Base-by-base conservation (phyloP, 768 basidiomycete genomes). In the Trametes coccinea region DNA sequence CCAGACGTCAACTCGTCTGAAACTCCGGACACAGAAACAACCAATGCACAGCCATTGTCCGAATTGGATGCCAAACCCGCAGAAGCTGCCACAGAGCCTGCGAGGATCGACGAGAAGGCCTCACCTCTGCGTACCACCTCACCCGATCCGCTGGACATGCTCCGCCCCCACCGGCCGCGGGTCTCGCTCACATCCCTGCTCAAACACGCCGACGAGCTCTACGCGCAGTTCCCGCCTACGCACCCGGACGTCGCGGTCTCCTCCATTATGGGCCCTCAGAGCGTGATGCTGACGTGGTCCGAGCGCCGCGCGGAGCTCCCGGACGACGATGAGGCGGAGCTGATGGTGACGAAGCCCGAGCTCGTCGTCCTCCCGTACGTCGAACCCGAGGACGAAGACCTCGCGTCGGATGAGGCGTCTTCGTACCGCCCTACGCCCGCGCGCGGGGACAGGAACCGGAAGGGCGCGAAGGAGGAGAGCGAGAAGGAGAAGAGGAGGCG, bases 211-310 rank as follows among this genome's bases (percentile, higher is more conserved):
- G 89, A 91, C 66, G 77, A 74, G 7, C 82, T 93, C 11, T 83
- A 81, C 51, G 64, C 70, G n/a, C 65, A 69, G 17, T 88, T 81
- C 71, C 89, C 90, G 4, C 88, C 89, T 2, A 76, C 79, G 1
- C 80, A 88, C 53, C 80, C 85, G 9, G 75, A 72, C 0, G 75
- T 93, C 11, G 70, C 65, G 3, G 75, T 90, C 14, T 73, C 80
- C 5, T 75, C 77, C 31, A 89, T 89, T 50, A 85, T 93, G 82
- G 92, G 92, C 8, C 89, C 88, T 0, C 85, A 89, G 67, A 92
- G 89, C 67, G 88, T 83, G 40, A 76, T 91, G 53, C 83, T 80
- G 70, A 92, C 92, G 8, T 93, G 90, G 90, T 82, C 80, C 16
- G 82, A 86, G 66, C 71, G 74, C 30, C 66, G 70, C 2, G 52